phyloP scores from a whole-genome alignment of 768 basidiomycete species.

The Suillus luteus region DNA sequence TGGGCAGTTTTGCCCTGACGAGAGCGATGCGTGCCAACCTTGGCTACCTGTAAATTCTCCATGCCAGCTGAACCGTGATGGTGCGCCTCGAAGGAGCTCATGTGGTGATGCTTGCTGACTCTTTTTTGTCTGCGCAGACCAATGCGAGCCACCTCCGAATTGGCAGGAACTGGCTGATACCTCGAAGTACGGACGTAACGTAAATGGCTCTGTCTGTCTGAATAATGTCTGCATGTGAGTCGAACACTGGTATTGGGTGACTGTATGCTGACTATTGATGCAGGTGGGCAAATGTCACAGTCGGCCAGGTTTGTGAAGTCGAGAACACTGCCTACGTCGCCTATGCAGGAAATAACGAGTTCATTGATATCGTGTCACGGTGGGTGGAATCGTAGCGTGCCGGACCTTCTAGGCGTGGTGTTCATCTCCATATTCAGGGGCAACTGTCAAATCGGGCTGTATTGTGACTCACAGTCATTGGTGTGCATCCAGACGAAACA shows the following conservation, averaged over 20 bases:
- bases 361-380: conserved; percentile 82
- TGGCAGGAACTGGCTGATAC: conserved; percentile 61
- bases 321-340: conserved; percentile 83
- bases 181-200: conserved; percentile 66
- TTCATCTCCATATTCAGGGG: conserved; percentile 41
- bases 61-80: conserved; percentile 88
- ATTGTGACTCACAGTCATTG: conserved; percentile 66
- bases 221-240: conserved; percentile 82
- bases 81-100: conserved; percentile 38
- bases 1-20: conserved; percentile 83
- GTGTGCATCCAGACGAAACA: conserved; percentile 61
- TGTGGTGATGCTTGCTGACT: conserved; percentile 4
- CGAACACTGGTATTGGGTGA: not conserved
- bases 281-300: conserved; percentile 80
- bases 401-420: not conserved
- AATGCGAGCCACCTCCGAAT: conserved; percentile 74
- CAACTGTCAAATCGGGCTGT: conserved; percentile 72
- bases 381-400: conserved; percentile 31
- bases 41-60: conserved; percentile 60
- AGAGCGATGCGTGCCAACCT: conserved; percentile 67
- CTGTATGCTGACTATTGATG: conserved; percentile 7
- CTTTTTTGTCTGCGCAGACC: conserved; percentile 49
- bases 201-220: conserved; percentile 83
- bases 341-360: conserved; percentile 59
- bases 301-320: conserved; percentile 60